Evolutionary conservation across 345 rosid genomes (phyloP), one percentile per base, ranked within the genome.

Genomic region (Hypericum androsaemum): DNA sequence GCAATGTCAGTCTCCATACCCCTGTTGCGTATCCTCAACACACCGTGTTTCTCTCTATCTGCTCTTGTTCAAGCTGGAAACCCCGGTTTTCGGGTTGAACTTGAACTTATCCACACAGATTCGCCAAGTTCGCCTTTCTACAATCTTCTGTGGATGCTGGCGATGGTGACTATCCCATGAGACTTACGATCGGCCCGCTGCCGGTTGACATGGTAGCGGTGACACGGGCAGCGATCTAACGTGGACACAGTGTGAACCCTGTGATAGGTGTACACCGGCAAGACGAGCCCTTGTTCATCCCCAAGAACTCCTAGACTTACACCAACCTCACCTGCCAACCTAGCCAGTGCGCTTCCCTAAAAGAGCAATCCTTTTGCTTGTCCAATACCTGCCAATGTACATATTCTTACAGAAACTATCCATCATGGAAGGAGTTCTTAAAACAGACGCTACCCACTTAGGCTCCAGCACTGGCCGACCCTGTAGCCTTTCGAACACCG

Each of bases 121-220:
- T 61, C 65, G 17, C 47, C 53, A 6, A 28, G 7, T 53, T 61
- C 65, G 1, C 65, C 65, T 22, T 61, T 53, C 47, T 53, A 16
- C 32, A 47, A 61, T 37, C 52, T 37, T 3, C 2, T 5, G 7
- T 52, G 8, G 10, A 8, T 15, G 11, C 44, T 3, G 43, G 43
- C 17, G 11, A 52, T 7, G 64, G 64, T 5, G 56, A 61, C 7
- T 61, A 61, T 32, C 52, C 52, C 35, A 53, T 61, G 53, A 53
- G 35, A 46, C 28, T 61, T 7, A 8, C 47, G 0, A 22, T 61
- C 15, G 57, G 64, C 4, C 51, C 57, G 10, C 64, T 57, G 1
- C 64, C 52, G 5, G 2, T 46, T 12, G 22, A 38, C 2, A 28
- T 44, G 10, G 22, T 60, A 7, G 50, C 43, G 10, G 22, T 32